Conservation (phyloP, 257 asterid genomes). For the Lithospermum erythrorhizon region DNA sequence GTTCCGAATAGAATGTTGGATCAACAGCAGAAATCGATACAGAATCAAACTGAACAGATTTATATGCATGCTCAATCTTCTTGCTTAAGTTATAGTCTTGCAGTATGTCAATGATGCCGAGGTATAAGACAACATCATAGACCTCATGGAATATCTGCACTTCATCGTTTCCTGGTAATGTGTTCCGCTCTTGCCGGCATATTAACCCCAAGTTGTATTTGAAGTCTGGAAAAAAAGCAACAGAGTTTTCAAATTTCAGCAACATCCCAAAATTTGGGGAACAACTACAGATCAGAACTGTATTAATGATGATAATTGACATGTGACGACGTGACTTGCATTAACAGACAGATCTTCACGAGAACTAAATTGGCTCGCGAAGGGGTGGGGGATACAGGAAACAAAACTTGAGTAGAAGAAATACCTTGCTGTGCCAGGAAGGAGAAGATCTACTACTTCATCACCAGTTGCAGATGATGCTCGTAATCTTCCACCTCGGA, state of each 20-base stretch:
- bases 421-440: constrained; percentile 98
- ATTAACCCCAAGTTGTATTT: constrained; percentile 92
- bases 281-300: background rate
- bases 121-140: constrained; percentile 78
- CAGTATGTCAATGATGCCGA: constrained; percentile 88
- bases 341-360: no score
- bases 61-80: constrained; percentile 82
- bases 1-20: constrained; percentile 71
- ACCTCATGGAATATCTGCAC: constrained; percentile 58
- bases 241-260: background rate
- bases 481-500: constrained; percentile 81
- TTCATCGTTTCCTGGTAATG: constrained; percentile 29
- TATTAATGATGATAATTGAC: no score
- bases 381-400: no score
- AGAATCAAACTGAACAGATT: constrained; percentile 76
- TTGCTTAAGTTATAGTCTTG: constrained; percentile 86
- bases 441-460: constrained; percentile 92
- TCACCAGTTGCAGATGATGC: constrained; percentile 82
- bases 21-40: constrained; percentile 82
- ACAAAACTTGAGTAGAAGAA: background rate
- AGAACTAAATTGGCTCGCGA: no score
- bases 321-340: no score
- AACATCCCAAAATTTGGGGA: background rate
- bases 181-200: constrained; percentile 98
- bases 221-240: constrained; percentile 45